Evolutionary conservation across 306 rosid genomes (phyloP), one percentile per base, ranked within the genome.

Genomic region (Medicago ruthenica): DNA sequence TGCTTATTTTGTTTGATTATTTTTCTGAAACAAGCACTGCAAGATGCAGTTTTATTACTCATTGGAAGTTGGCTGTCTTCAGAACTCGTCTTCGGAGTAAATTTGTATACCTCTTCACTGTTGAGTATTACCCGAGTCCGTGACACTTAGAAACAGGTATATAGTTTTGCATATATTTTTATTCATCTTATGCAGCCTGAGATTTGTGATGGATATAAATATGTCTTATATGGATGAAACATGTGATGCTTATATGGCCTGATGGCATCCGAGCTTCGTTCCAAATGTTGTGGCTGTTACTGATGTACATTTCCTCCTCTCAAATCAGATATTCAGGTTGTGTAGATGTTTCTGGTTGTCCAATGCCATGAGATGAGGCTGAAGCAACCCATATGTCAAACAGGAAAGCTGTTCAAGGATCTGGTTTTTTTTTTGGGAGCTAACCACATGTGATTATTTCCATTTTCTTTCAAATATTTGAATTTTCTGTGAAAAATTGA

Each of bases 1-100:
- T 76, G 80, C 80, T 66, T 55, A 63, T 63, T 53, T 69, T 61
- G 76, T 76, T 51, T 42, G 55, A 59, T 73, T 79, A 45, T 67
- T 55, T 70, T 73, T 67, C 84, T 81, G 44, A 67, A 22, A 67
- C 57, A 36, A 73, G 60, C 67, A 18, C 72, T 62, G 53, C 24
- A 67, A 77, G 58, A n/a, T 68, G 74, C 71, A 36, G 42, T 15
- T 69, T 15, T 45, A 62, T 63, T 62, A 62, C 70, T 59, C 40
- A 11, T 68, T 68, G 68, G 76, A 77, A 67, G 71, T 61, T 67
- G 66, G 72, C 75, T 18, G 24, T 79, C 18, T 48, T 21, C 58
- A 78, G 73, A 71, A 74, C 66, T 63, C 60, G 7, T 62, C 15
- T 36, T 48, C 14, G 58, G 36, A 50, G 67, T 55, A 37, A 73